These are phyloP conservation scores for Leccinum longicurvipes DNA, from an alignment of 768 basidiomycete genomes.

Conservation along the genomic window DNA sequence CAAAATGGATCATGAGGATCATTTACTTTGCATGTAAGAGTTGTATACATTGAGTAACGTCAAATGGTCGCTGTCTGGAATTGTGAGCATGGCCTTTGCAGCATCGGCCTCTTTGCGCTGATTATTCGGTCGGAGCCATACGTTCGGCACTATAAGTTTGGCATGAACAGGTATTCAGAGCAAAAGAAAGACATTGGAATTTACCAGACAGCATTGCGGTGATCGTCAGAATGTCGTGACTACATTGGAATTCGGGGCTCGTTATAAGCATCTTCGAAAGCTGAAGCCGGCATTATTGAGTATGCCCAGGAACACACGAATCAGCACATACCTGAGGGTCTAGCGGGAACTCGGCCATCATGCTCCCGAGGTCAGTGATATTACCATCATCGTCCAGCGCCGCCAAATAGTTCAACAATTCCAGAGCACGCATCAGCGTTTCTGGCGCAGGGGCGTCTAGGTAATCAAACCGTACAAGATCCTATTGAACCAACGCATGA, in stretches of 20 bases:
- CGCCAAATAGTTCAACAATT: constrained; percentile 86
- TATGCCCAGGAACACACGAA: neutral
- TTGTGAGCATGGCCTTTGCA: constrained; percentile 82
- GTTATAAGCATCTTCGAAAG: constrained; percentile 92
- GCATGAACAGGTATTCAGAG: neutral
- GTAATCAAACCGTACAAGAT: constrained; percentile 85
- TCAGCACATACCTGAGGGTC: constrained; percentile 75
- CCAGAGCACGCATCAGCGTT: constrained; percentile 94
- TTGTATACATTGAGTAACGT: constrained; percentile 96
- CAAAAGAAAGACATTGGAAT: constrained; percentile 12
- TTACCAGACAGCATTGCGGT: constrained; percentile 94
- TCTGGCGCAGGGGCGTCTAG: constrained; percentile 94
- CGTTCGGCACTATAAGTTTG: constrained; percentile 62
- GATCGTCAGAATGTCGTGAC: constrained; percentile 92
- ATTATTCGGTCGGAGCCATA: constrained; percentile 91
- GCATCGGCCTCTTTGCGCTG: constrained; percentile 88
- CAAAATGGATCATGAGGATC: neutral
- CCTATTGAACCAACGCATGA: constrained; percentile 33
- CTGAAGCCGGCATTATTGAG: constrained; percentile 21
- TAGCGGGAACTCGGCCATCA: constrained; percentile 99
- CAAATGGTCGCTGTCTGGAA: constrained; percentile 96
- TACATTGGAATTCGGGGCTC: constrained; percentile 94
- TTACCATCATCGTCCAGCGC: constrained; percentile 95
- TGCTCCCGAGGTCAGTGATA: constrained; percentile 77
- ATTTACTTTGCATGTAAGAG: constrained; percentile 78